A percentile compares a stretch with the other conserved stretches of the same genome.
Conservation (phyloP, 2,329 filamentous ascomycete genomes). For the Penicillium sp. region DNA sequence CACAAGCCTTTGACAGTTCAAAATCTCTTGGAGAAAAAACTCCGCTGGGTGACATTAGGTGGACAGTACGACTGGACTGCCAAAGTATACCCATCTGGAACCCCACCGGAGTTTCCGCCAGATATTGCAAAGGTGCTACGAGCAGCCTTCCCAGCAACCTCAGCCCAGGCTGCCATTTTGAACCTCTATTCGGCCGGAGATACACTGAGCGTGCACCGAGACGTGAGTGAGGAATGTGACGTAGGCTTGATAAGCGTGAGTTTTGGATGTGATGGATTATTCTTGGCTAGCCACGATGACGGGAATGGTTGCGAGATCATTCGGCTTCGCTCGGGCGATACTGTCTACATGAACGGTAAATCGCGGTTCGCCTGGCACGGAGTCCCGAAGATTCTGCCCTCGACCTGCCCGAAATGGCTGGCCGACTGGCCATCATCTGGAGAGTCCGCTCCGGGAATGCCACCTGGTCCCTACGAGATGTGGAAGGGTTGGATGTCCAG, state of each 20-base stretch:
- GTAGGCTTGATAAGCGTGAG: conserved; percentile 80
- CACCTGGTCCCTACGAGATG: conserved; percentile 50
- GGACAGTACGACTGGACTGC: conserved; percentile 96
- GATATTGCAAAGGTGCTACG: conserved; percentile 70
- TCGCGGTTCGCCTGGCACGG: conserved; percentile 93
- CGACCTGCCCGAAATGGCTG: conserved; percentile 74
- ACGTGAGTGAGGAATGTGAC: conserved; percentile 83
- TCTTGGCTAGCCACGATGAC: conserved; percentile 71
- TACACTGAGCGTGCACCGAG: conserved; percentile 86
- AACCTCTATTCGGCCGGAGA: conserved; percentile 91
- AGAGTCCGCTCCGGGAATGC: conserved; percentile 39
- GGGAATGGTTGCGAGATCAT: conserved; percentile 48
- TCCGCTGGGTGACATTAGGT: conserved; percentile 92
- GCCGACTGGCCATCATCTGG: conserved; percentile 65
- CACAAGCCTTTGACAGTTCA: conserved; percentile 71
- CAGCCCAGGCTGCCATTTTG: conserved; percentile 84
- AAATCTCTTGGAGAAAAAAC: conserved; percentile 71
- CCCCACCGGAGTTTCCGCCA: conserved; percentile 68
- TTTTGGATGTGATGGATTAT: conserved; percentile 85
- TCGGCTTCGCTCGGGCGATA: conserved; percentile 78
- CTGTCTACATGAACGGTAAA: conserved; percentile 79
- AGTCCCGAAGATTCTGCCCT: conserved; percentile 78
- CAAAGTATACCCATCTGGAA: conserved; percentile 71
- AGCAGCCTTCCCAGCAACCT: conserved; percentile 70
- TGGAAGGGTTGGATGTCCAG: conserved; percentile 87